These are phyloP conservation scores for Zygoascus meyerae DNA, from an alignment of 1,139 yeast genomes.

Conservation along the genomic window DNA sequence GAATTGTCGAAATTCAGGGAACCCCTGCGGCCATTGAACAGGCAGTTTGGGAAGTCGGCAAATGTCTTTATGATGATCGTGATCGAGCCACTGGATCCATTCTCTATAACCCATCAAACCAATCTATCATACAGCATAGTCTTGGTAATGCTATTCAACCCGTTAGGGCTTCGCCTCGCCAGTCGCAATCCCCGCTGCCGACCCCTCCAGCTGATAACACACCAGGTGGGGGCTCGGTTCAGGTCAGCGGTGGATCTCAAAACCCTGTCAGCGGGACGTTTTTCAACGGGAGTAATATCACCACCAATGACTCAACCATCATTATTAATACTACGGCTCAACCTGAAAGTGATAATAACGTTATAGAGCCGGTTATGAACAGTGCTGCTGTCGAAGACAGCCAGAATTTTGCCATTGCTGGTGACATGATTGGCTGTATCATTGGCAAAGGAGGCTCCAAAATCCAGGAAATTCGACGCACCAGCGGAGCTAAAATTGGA, in stretches of 20 bases:
- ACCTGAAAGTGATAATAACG: conserved; percentile 7
- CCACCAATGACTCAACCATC: conserved; percentile 3
- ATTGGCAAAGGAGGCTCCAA: conserved; percentile 84
- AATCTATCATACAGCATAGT: background rate
- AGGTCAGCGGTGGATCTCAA: background rate
- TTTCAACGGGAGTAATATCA: background rate
- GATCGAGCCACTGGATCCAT: conserved; percentile 54
- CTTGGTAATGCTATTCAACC: background rate
- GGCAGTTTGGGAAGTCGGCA: conserved; percentile 57
- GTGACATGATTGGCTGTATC: conserved; percentile 84
- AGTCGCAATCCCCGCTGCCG: background rate
- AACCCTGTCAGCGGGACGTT: background rate
- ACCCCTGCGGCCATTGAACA: conserved; percentile 56
- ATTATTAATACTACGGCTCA: conserved; percentile 9
- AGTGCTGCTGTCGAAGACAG: conserved; percentile 1
- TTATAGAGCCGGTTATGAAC: background rate
- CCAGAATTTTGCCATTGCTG: conserved; percentile 36
- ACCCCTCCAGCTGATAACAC: background rate
- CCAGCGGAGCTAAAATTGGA: conserved; percentile 73
- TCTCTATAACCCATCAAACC: conserved; percentile 50
- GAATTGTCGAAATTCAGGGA: conserved; percentile 87
- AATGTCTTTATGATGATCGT: conserved; percentile 72
- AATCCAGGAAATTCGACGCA: conserved; percentile 79
- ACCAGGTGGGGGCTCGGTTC: background rate
- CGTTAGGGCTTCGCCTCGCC: background rate